These are phyloP conservation scores for Xerophyta viscosa DNA, from an alignment of 106 monocot genomes.

Conservation along the genomic window DNA sequence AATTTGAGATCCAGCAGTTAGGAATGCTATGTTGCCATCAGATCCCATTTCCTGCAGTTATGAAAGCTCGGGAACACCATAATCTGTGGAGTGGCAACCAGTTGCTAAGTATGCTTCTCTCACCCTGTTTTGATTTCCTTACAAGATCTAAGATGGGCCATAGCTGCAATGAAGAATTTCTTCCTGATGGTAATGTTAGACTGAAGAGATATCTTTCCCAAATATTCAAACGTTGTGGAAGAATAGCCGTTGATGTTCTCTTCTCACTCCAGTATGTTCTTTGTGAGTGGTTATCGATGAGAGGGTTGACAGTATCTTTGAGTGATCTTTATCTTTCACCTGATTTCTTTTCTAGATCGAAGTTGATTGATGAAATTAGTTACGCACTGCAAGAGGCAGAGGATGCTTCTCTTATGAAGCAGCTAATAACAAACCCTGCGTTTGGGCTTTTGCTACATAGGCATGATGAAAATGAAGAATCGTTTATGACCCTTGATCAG, in stretches of 20 bases:
- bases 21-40: slow-evolving; percentile 44
- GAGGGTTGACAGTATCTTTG: slow-evolving; percentile 74
- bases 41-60: slow-evolving; percentile 26
- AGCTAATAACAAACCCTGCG: slow-evolving; percentile 33
- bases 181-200: slow-evolving; percentile 32
- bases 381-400: slow-evolving; percentile 57
- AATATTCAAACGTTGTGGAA: slow-evolving; percentile 49
- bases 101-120: slow-evolving; percentile 59
- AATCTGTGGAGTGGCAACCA: slow-evolving; percentile 78
- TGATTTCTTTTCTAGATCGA: slow-evolving; percentile 41
- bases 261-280: slow-evolving; percentile 52
- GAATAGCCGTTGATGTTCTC: slow-evolving; percentile 52
- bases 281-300: slow-evolving; percentile 69
- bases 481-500: slow-evolving; percentile 5
- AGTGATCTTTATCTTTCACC: slow-evolving; percentile 66
- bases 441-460: slow-evolving; percentile 13
- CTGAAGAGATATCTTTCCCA: slow-evolving; percentile 42
- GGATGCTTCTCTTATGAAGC: slow-evolving; percentile 24
- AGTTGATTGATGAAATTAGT: slow-evolving; percentile 54
- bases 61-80: slow-evolving; percentile 21
- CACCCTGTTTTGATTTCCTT: slow-evolving; percentile 28
- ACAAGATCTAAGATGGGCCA: neutral
- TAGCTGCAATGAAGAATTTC: slow-evolving; percentile 26
- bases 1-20: slow-evolving; percentile 73
- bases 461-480: slow-evolving; percentile 19